These are phyloP conservation scores for Hanseniaspora taiwanica DNA, from an alignment of 805 yeast species.

Conservation along the genomic window DNA sequence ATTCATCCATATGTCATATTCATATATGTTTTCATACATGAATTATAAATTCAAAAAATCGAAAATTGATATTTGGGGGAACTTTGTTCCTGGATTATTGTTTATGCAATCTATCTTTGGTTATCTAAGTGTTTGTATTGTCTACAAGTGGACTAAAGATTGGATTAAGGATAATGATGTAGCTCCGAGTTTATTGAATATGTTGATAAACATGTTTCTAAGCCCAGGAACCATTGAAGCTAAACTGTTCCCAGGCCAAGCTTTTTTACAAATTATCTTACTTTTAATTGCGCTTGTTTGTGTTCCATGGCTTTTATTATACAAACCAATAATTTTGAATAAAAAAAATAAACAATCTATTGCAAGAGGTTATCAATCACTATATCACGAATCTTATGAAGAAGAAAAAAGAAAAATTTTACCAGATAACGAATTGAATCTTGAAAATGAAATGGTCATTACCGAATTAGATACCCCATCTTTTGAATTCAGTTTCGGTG, in stretches of 20 bases:
- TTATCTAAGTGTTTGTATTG: slow-evolving; percentile 69
- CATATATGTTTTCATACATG: slow-evolving; percentile 71
- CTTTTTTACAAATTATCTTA: slow-evolving; percentile 56
- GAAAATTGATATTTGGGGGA: slow-evolving; percentile 73
- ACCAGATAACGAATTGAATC: slow-evolving; percentile 31
- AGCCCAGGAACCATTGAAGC: slow-evolving; percentile 84
- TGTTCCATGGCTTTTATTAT: slow-evolving; percentile 82
- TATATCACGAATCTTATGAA: slow-evolving; percentile 17
- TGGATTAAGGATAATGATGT: slow-evolving; percentile 68
- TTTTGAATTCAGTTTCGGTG: slow-evolving; percentile 68
- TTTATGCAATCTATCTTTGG: slow-evolving; percentile 97
- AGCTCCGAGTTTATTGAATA: slow-evolving; percentile 89
- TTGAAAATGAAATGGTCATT: slow-evolving; percentile 39
- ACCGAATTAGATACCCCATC: slow-evolving; percentile 26
- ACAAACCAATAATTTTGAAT: slow-evolving; percentile 68
- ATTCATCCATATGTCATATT: slow-evolving; percentile 85
- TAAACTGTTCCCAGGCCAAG: slow-evolving; percentile 69
- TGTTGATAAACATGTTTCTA: slow-evolving; percentile 90
- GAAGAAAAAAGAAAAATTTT: too few relatives aligned
- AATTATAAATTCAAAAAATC: slow-evolving; percentile 62
- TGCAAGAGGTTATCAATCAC: slow-evolving; percentile 1
- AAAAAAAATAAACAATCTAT: slow-evolving; percentile 14
- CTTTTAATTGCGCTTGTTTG: slow-evolving; percentile 69
- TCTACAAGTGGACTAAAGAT: slow-evolving; percentile 90
- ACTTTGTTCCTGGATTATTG: slow-evolving; percentile 84